Base-by-base conservation (phyloP, 192 early-diverging fungal genomes). In the Podila epigama region DNA sequence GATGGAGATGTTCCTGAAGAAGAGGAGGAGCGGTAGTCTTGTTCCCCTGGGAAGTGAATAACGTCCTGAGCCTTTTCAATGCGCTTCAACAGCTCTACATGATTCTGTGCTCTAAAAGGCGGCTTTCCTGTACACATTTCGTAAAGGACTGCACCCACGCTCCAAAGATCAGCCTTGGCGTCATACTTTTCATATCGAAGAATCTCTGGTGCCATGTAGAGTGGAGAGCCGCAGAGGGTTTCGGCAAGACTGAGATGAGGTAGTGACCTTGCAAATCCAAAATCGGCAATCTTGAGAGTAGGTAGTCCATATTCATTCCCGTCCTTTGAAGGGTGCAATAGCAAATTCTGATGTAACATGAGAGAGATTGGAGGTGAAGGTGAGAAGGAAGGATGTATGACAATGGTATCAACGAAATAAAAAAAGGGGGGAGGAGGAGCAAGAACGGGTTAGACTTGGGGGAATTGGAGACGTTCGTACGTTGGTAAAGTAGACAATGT, bases 91-190 rank as follows among this genome's bases (percentile, higher is more conserved):
- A 99, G 81, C 55, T 98, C 98, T 9, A 98, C 87, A 66, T 99
- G 94, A 79, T 97, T 98, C 51, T 86, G 88, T 2, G 98, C 98
- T 39, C 90, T 87, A 79, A 95, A 99, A 2, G 98, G 98, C 31
- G 95, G 93, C 33, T 88, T 86, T 13, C 97, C 97, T 4, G 91
- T 88, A 48, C 94, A 85, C 92, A 98, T 95, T 75, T 98, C 97
- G 79, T 95, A 99, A 3, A 95, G 69, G 22, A 99, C 95, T 2
- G 94, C 92, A 13, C 98, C 98, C 7, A 98, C 91, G 58, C 92
- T 94, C 98, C 98, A 99, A 25, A 99, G 70, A 81, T 99, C 98
- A 0, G 95, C 96, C 69, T 94, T 95, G 29, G 96, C 94, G 32
- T 95, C 93, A 73, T 98, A 99, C 41, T 91, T 94, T 79, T 99